These are phyloP conservation scores for Umbelopsis sp. DNA, from an alignment of 192 early-diverging fungal genomes.

Conservation along the genomic window DNA sequence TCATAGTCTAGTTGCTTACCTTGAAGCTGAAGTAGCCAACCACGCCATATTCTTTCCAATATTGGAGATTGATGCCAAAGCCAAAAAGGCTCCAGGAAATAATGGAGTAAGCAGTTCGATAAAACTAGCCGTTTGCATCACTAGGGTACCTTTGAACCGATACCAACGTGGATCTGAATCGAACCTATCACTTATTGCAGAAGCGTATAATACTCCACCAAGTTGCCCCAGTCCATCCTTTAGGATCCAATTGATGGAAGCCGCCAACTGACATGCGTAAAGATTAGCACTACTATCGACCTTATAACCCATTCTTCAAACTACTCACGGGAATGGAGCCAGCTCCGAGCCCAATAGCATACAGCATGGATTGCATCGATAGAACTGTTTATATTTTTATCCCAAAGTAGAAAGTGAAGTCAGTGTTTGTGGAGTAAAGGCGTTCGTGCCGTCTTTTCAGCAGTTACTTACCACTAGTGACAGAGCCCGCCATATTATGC, in stretches of 20 bases:
- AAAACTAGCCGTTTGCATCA: slow-evolving; percentile 74
- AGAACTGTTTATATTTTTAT: slow-evolving; percentile 52
- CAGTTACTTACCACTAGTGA: slow-evolving; percentile 59
- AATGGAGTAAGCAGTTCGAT: slow-evolving; percentile 81
- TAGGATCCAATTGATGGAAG: slow-evolving; percentile 89
- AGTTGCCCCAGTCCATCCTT: slow-evolving; percentile 89
- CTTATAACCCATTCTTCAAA: not conserved
- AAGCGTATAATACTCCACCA: slow-evolving; percentile 84
- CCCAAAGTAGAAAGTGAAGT: slow-evolving; percentile 10
- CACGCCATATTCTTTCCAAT: slow-evolving; percentile 84
- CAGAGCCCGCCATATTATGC: slow-evolving; percentile 75
- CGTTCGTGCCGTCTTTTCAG: not conserved
- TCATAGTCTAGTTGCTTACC: slow-evolving; percentile 24
- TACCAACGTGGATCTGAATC: slow-evolving; percentile 84
- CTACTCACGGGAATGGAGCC: slow-evolving; percentile 58
- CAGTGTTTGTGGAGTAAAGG: not conserved
- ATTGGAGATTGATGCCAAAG: slow-evolving; percentile 76
- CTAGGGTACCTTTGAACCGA: slow-evolving; percentile 70
- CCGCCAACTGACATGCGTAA: slow-evolving; percentile 52
- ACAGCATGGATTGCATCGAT: slow-evolving; percentile 82
- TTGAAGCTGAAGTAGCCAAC: slow-evolving; percentile 78
- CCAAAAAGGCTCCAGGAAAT: slow-evolving; percentile 73
- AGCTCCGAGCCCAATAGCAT: slow-evolving; percentile 79
- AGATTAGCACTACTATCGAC: no score
- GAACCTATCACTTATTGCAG: slow-evolving; percentile 71